Conservation (phyloP, 1,139 yeast genomes). For the Taphrina wiesneri region DNA sequence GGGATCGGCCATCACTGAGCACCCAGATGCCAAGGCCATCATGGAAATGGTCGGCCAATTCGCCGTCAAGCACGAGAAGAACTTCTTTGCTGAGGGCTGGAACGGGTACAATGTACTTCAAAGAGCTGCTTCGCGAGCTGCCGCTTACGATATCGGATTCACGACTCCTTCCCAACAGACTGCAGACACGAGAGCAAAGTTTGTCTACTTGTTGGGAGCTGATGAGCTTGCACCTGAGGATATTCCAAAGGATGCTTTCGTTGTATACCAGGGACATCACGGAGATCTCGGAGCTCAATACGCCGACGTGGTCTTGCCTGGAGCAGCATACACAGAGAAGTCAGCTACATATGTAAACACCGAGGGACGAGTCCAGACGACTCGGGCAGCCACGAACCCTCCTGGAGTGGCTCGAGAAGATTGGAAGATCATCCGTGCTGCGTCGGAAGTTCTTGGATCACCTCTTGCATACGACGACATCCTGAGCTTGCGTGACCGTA, state of each 20-base stretch:
- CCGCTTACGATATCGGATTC: slow-evolving; percentile 84
- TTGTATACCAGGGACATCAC: slow-evolving; percentile 88
- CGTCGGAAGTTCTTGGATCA: slow-evolving; percentile 72
- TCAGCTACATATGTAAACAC: slow-evolving; percentile 86
- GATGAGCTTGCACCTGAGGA: slow-evolving; percentile 72
- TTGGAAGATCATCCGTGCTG: slow-evolving; percentile 85
- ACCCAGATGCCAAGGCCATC: slow-evolving; percentile 64
- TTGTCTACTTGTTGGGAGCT: slow-evolving; percentile 79
- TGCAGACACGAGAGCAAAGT: slow-evolving; percentile 62
- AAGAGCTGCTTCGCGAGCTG: slow-evolving; percentile 83
- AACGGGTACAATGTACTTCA: slow-evolving; percentile 79
- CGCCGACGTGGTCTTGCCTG: slow-evolving; percentile 86
- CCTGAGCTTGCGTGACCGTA: slow-evolving; percentile 66
- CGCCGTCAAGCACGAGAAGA: slow-evolving; percentile 56
- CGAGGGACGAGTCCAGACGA: slow-evolving; percentile 83
- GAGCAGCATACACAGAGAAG: slow-evolving; percentile 87
- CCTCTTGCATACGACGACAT: slow-evolving; percentile 77
- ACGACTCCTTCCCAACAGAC: slow-evolving; percentile 56
- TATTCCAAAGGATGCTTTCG: slow-evolving; percentile 82
- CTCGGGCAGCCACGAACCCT: slow-evolving; percentile 87
- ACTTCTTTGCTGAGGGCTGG: slow-evolving; percentile 69
- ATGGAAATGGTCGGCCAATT: slow-evolving; percentile 65
- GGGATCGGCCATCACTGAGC: slow-evolving; percentile 78
- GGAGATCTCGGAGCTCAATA: slow-evolving; percentile 87
- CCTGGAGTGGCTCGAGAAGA: slow-evolving; percentile 92